Conservation (phyloP, 768 basidiomycete species). For the Galerina marginata region DNA sequence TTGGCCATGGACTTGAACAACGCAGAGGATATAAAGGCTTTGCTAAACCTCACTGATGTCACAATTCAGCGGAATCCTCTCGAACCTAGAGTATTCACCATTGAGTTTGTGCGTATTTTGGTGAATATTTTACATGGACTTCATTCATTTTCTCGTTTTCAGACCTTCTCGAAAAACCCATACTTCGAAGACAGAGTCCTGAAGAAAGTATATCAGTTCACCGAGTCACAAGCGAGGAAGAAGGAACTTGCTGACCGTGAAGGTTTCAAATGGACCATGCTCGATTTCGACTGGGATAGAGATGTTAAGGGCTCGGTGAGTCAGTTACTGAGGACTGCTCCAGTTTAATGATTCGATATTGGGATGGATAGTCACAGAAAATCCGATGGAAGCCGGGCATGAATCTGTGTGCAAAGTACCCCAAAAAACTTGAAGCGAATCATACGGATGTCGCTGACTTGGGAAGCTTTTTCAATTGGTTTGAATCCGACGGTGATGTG, state of each 20-base stretch:
- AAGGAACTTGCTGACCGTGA: conserved; percentile 5
- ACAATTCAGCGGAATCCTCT: conserved; percentile 1
- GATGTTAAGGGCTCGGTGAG: conserved; percentile 6
- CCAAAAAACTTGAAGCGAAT: neutral
- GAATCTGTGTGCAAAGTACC: conserved; percentile 3
- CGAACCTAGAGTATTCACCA: conserved; percentile 3
- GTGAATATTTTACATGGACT: no score
- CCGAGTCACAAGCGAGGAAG: neutral
- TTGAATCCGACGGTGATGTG: conserved; percentile 5
- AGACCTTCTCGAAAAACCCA: conserved; percentile 8
- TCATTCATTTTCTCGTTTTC: no score
- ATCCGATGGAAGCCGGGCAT: conserved; percentile 6
- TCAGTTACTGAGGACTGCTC: neutral
- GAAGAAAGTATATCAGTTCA: conserved; percentile 3
- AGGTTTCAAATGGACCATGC: conserved; percentile 12
- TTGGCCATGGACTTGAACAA: neutral
- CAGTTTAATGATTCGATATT: neutral
- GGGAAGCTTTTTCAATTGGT: conserved; percentile 14
- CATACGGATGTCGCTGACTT: neutral
- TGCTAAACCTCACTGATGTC: neutral
- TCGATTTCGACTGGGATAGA: conserved; percentile 8
- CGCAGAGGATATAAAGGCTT: neutral
- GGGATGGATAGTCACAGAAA: neutral
- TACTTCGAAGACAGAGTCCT: conserved; percentile 4
- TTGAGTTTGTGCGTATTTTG: conserved; percentile 5